phyloP scores from a whole-genome alignment of 768 basidiomycete genomes.

The Trametes cingulata region DNA sequence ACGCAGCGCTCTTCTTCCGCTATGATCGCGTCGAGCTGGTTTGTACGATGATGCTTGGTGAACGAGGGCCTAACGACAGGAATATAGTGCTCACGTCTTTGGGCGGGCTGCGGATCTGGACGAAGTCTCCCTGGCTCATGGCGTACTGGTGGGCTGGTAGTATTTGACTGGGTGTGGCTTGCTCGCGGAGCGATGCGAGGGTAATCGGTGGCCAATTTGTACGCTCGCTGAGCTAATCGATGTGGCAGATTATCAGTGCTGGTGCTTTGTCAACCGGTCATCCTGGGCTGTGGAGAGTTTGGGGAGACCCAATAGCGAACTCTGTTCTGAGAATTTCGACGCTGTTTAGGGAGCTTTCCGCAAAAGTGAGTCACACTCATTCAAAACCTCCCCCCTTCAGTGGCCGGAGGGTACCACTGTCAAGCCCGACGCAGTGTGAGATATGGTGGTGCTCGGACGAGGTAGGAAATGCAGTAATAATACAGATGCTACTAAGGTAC shows the following conservation, averaged over 20 bases:
- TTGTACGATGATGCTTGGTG: neutral
- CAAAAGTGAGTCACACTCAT: no score
- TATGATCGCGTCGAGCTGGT: slow-evolving; percentile 19
- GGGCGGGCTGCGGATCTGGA: slow-evolving; percentile 5
- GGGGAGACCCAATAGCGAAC: neutral
- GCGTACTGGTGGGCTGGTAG: no score
- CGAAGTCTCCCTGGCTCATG: slow-evolving; percentile 1
- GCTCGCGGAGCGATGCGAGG: neutral
- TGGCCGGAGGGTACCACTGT: no score
- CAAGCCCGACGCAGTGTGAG: no score
- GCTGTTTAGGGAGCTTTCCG: neutral
- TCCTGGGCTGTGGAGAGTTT: neutral
- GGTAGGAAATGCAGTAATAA: slow-evolving; percentile 5
- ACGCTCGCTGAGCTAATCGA: neutral
- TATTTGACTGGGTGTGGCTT: no score
- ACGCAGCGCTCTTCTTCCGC: slow-evolving; percentile 19
- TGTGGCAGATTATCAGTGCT: neutral
- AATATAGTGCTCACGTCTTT: neutral
- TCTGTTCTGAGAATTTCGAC: neutral
- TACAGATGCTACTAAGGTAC: slow-evolving; percentile 16
- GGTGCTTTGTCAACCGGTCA: slow-evolving; percentile 5
- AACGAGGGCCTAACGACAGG: neutral
- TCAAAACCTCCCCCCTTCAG: no score
- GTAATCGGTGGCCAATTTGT: neutral
- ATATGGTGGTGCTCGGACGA: neutral